A percentile compares a stretch with the other conserved stretches of the same genome.
phyloP scores from a whole-genome alignment of 2,329 filamentous ascomycete species.

The Orbilia quercus region DNA sequence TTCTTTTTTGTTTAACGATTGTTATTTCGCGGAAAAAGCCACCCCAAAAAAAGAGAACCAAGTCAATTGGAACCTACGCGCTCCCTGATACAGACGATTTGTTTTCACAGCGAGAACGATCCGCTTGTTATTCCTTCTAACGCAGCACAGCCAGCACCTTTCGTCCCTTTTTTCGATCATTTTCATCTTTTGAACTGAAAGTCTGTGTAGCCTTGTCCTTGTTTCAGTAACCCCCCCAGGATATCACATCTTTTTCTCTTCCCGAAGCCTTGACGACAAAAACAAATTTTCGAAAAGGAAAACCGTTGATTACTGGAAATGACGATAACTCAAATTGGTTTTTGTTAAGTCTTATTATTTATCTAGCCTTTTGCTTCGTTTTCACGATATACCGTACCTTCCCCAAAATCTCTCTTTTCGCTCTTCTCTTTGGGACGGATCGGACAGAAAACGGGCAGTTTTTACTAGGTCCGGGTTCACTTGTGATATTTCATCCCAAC shows the following conservation, averaged over 20 bases:
- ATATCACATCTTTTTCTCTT: constrained; percentile 14
- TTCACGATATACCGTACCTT: constrained; percentile 28
- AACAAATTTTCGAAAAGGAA: constrained; percentile 21
- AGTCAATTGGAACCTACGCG: constrained; percentile 25
- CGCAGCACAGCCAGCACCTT: constrained; percentile 11
- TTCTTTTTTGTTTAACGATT: neutral
- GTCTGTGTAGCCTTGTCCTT: constrained; percentile 56
- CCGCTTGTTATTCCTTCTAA: constrained; percentile 35
- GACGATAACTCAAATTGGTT: constrained; percentile 8
- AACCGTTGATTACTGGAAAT: constrained; percentile 19
- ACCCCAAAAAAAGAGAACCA: neutral
- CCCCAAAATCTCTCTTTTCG: neutral
- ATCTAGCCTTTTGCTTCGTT: constrained; percentile 19
- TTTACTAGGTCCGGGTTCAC: constrained; percentile 35
- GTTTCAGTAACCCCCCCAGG: constrained; percentile 37
- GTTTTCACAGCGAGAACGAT: constrained; percentile 41
- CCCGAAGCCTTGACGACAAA: constrained; percentile 23
- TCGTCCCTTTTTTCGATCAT: constrained; percentile 20
- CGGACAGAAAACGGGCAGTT: constrained; percentile 52
- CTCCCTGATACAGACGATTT: constrained; percentile 33
- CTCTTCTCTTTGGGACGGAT: constrained; percentile 29
- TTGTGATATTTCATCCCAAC: constrained; percentile 50
- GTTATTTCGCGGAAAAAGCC: neutral
- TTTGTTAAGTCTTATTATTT: constrained; percentile 26
- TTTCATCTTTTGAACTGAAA: constrained; percentile 35